These are phyloP conservation scores for Myxozyma sirexii DNA, from an alignment of 805 yeast species.

Conservation along the genomic window DNA sequence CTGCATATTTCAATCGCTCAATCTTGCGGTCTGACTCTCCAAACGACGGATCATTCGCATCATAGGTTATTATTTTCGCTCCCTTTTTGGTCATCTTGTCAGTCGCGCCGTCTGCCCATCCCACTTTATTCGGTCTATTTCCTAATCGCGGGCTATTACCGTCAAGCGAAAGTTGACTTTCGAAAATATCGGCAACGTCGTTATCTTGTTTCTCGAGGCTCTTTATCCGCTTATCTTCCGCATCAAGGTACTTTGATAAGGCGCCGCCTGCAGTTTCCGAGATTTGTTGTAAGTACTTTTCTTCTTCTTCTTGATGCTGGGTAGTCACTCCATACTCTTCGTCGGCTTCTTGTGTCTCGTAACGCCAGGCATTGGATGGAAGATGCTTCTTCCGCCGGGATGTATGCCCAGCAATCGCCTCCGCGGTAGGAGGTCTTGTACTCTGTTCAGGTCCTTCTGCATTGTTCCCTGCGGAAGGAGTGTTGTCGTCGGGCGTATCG, in stretches of 20 bases:
- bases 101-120: background rate
- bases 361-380: conserved; percentile 34
- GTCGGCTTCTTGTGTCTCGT: conserved; percentile 23
- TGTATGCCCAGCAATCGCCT: background rate
- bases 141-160: background rate
- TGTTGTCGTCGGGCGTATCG: background rate
- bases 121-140: background rate
- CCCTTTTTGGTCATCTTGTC: background rate
- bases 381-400: conserved; percentile 15
- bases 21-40: conserved; percentile 23
- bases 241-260: conserved; percentile 20
- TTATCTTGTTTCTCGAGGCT: conserved; percentile 7
- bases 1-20: conserved; percentile 19
- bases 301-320: conserved; percentile 1
- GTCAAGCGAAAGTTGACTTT: conserved; percentile 14
- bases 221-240: background rate
- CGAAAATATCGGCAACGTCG: conserved; percentile 21
- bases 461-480: background rate
- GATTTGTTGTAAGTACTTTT: conserved; percentile 12
- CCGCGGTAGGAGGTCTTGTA: background rate
- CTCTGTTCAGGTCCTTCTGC: background rate
- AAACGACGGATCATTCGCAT: conserved; percentile 21
- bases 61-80: conserved; percentile 14
- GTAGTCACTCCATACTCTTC: conserved; percentile 8
- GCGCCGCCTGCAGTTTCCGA: conserved; percentile 17